A percentile compares a stretch with the other conserved stretches of the same genome.
Conservation (phyloP, 306 rosid species). For the Senna siamea region DNA sequence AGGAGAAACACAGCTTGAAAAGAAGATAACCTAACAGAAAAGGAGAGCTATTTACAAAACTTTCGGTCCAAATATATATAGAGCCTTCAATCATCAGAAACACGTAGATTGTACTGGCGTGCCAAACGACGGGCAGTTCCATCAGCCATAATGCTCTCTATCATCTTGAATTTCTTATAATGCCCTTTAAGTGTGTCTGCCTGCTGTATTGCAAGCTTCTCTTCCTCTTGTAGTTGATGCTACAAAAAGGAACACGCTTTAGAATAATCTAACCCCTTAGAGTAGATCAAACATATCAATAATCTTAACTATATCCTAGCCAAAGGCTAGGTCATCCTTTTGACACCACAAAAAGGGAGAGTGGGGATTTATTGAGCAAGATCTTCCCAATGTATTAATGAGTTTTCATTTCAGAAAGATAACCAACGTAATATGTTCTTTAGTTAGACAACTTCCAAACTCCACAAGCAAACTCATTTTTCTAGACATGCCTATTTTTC, state of each 20-base stretch:
- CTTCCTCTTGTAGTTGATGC: slow-evolving; percentile 53
- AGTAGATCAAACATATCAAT: not conserved
- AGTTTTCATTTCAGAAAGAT: not conserved
- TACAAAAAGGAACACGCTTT: slow-evolving; percentile 26
- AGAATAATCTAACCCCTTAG: slow-evolving; percentile 8
- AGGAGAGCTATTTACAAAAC: not conserved
- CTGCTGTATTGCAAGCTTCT: slow-evolving; percentile 60
- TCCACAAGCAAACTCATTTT: not conserved
- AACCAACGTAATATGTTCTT: not conserved
- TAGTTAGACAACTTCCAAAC: not conserved
- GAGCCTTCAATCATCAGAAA: slow-evolving; percentile 29
- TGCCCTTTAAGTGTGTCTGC: slow-evolving; percentile 41
- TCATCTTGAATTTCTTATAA: slow-evolving; percentile 55
- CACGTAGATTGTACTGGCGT: slow-evolving; percentile 4
- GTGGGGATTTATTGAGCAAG: too few relatives aligned
- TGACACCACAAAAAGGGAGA: not conserved
- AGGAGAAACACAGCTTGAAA: not conserved
- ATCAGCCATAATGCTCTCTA: slow-evolving; percentile 45
- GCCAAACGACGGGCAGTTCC: slow-evolving; percentile 57
- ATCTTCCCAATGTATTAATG: not conserved
- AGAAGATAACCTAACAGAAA: not conserved
- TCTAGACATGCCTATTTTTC: not conserved
- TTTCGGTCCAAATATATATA: not conserved
- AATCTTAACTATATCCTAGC: not conserved
- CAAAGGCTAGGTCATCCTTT: not conserved